A percentile compares a stretch with the other conserved stretches of the same genome.
Evolutionary conservation across 2,329 filamentous ascomycete species (phyloP).

Genomic region (Ramularia collo-cygni): DNA sequence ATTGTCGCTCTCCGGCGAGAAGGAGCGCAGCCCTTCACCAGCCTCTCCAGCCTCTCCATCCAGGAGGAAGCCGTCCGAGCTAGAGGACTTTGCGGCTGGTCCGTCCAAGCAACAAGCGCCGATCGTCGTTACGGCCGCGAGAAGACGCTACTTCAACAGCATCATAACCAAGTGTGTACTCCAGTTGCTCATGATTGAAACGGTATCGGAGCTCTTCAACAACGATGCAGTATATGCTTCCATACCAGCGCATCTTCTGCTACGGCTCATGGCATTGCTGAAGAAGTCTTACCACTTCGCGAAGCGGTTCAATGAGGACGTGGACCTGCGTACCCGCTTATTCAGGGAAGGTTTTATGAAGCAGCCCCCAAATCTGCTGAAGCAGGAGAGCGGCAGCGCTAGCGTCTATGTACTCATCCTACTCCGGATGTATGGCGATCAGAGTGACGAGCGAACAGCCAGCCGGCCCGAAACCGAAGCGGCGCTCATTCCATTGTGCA

Average conservation of each 20-base stretch:
- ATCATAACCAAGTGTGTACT: conserved; percentile 98
- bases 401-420: conserved; percentile 94
- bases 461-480: conserved; percentile 79
- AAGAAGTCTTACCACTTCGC: conserved; percentile 97
- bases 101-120: conserved; percentile 72
- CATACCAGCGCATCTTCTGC: conserved; percentile 82
- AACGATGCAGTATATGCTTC: conserved; percentile 91
- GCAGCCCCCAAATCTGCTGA: conserved; percentile 92
- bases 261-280: conserved; percentile 85
- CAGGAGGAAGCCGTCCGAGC: conserved; percentile 33
- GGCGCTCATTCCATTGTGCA: conserved; percentile 88
- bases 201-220: conserved; percentile 95
- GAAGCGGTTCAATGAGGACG: conserved; percentile 95
- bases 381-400: conserved; percentile 89
- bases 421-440: conserved; percentile 94
- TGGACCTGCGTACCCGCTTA: conserved; percentile 85
- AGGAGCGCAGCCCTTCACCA: conserved; percentile 8
- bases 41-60: conserved; percentile 13
- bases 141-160: conserved; percentile 93
- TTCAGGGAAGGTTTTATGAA: conserved; percentile 99
- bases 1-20: conserved; percentile 8
- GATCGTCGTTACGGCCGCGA: conserved; percentile 84
- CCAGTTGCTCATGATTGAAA: conserved; percentile 98
- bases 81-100: conserved; percentile 80
- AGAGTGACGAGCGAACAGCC: conserved; percentile 70